Evolutionary conservation across 164 flowering plant genomes (phyloP), one percentile per base, ranked within the genome.

Genomic region (Tetracentron sinense): DNA sequence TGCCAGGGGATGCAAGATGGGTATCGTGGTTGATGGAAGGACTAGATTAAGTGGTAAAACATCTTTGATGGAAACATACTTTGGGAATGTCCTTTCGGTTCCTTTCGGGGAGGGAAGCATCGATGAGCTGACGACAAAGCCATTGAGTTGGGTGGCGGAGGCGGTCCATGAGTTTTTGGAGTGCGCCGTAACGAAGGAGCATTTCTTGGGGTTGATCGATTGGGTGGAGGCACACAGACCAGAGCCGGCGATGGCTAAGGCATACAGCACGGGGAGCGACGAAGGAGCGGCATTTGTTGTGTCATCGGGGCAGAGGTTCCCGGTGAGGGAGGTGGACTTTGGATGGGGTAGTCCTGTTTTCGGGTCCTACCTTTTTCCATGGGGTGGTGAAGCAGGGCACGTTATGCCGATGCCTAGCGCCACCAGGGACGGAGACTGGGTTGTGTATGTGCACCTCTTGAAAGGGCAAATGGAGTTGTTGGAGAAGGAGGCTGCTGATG

Each of bases 351-450:
- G 7, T 31, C 83, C 83, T 16, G 56, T 29, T 0, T 71, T 84
- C 30, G 82, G 85, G 44, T 84, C 86, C 1, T 82, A 82, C 68
- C 81, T 82, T 70, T 82, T 81, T 33, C 83, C 82, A 0, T 77
- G 85, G 85, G 82, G 76, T 0, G 81, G 81, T 0, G 30, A 64
- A 1, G 61, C 82, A 19, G 89, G 89, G 0, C 82, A 85, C 42
- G 86, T 84, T 16, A 84, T 82, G 86, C 86, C 89, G 10, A 82
- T 82, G 86, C 86, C 83, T 3, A 75, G 77, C 46, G 66, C 82
- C 0, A 47, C 33, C 0, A 66, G 55, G 28, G 68, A 77, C 42
- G 88, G 88, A 1, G 88, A 86, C 62, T 82, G 88, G 91, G 49
- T 83, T 25, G 85, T 86, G 50, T 85, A 83, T 66, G 54, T 80